Evolutionary conservation across 805 yeast genomes (phyloP), one percentile per base, ranked within the genome.

Genomic region (Myxozyma kluyveri): DNA sequence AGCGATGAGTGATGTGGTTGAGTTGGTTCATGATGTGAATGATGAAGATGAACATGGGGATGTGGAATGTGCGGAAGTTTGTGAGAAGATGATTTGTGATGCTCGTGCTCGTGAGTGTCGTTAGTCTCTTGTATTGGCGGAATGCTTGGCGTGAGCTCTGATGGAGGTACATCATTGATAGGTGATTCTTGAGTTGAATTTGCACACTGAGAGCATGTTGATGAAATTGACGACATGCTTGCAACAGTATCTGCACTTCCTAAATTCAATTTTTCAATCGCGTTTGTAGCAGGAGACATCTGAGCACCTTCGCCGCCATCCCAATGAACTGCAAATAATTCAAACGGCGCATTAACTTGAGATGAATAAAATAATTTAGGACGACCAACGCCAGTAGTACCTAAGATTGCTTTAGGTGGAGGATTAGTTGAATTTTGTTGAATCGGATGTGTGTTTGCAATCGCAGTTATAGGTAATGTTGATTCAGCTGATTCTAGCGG

Each of bases 291-390:
- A 9, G 33, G 33, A 29, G 12, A 9, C 12, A 29, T 9, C 33
- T 29, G 39, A 35, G 7, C 39, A 21, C 17, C 23, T 29, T 45
- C 50, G 9, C 23, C 32, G 3, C 55, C 51, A 23, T 42, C 43
- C 55, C 55, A 49, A 17, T 33, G 26, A 9, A 49, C 48, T 12
- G 48, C 57, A 41, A 53, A 53, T 6, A 53, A 27, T 36, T 53
- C 57, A 31, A 53, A 53, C 39, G 57, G 57, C 33, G 57, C 57
- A 18, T 53, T 48, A 0, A 45, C 46, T 18, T 19, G 17, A 18
- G 57, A 53, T 10, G 52, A 39, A 33, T 23, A 53, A 22, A 45
- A 45, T 48, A 45, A 39, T 41, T 19, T 36, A n/a, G 57, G 54
- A 44, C 24, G 26, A 12, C 57, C 57, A 32, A 19, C 33, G 6